Percentiles rank a stretch among this genome's conserved stretches.
phyloP scores from a whole-genome alignment of 371 early-diverging fungal genomes.

The Syncephalis plumigaleata region DNA sequence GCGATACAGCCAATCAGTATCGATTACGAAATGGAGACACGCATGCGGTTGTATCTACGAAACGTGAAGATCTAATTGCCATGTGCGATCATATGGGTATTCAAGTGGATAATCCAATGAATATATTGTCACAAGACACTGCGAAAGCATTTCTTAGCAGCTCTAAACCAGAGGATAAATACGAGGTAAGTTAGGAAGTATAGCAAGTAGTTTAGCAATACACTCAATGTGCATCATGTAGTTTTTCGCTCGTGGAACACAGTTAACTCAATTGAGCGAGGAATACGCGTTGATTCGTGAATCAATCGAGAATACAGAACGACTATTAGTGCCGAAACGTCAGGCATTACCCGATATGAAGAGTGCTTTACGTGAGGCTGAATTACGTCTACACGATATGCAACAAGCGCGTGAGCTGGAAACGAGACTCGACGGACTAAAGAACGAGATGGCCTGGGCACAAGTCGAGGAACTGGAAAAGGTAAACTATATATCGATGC shows the following conservation, averaged over 20 bases:
- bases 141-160: conserved; percentile 78
- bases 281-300: conserved; percentile 58
- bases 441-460: conserved; percentile 63
- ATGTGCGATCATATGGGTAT: conserved; percentile 82
- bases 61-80: conserved; percentile 59
- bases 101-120: conserved; percentile 83
- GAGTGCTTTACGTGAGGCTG: conserved; percentile 37
- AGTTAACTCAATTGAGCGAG: conserved; percentile 48
- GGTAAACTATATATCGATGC: conserved; percentile 2
- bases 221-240: too few species aligned
- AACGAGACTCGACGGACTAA: conserved; percentile 27
- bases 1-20: conserved; percentile 50
- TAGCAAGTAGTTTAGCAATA: too few species aligned
- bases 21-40: conserved; percentile 47
- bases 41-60: conserved; percentile 28
- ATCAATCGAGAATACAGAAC: conserved; percentile 34
- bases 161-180: conserved; percentile 67
- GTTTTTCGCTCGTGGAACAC: conserved; percentile 78
- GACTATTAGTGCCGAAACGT: conserved; percentile 32
- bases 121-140: conserved; percentile 80
- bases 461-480: conserved; percentile 41
- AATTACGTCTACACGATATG: conserved; percentile 36
- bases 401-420: conserved; percentile 42
- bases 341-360: conserved; percentile 39
- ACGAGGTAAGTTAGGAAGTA: conserved; percentile 30